A percentile compares a stretch with the other conserved stretches of the same genome.
These are phyloP conservation scores for Didymella lethalis DNA, from an alignment of 2,329 filamentous ascomycete species.

Conservation along the genomic window DNA sequence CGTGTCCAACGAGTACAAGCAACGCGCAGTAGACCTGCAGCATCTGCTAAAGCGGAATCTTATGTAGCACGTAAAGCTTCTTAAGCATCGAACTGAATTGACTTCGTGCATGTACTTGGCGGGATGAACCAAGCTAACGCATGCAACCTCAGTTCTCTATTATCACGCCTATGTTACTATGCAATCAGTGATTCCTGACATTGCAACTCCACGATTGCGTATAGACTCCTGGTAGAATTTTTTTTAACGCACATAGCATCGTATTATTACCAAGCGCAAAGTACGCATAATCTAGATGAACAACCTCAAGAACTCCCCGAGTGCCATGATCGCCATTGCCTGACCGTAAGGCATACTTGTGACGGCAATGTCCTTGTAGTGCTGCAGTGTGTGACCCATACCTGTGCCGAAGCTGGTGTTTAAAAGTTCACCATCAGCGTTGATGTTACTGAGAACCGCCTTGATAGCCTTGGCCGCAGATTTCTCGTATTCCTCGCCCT, in stretches of 20 bases:
- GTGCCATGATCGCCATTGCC: constrained; percentile 83
- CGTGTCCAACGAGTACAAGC: not conserved
- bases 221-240: not conserved
- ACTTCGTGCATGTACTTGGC: not conserved
- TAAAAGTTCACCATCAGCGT: constrained; percentile 71
- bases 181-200: not conserved
- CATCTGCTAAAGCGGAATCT: not conserved
- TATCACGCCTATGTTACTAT: not conserved
- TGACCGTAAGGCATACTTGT: constrained; percentile 88
- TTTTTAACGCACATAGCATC: not conserved
- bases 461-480: constrained; percentile 71
- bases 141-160: not conserved
- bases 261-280: constrained; percentile 1
- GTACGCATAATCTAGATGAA: constrained; percentile 55
- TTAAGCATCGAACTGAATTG: not conserved
- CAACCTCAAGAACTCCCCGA: constrained; percentile 75
- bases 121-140: not conserved
- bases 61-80: not conserved
- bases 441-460: constrained; percentile 72
- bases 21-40: not conserved
- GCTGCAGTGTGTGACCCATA: constrained; percentile 76
- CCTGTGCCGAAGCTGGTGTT: constrained; percentile 81
- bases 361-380: constrained; percentile 77
- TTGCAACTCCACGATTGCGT: not conserved
- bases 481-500: constrained; percentile 64